Evolutionary conservation across 2,329 filamentous ascomycete species (phyloP), one percentile per base, ranked within the genome.

Genomic region (Neospermospora avenae): DNA sequence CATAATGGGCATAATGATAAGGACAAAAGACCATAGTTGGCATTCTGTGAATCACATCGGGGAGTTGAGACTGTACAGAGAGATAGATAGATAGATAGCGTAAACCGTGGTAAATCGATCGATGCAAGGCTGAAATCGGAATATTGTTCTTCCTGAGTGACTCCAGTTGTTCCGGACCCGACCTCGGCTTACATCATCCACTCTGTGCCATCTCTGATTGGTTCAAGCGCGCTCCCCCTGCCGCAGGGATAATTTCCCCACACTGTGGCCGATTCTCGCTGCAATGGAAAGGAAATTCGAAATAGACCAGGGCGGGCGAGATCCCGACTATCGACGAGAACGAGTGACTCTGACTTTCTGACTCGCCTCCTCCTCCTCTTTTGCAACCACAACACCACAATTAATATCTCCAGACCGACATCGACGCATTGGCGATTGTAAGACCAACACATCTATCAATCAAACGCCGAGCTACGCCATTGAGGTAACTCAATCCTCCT

Each of bases 251-350:
- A 11, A 7, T 37, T 53, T 60, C 58, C 58, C 58, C 58, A 57
- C 58, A 60, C 48, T 49, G 31, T 24, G 42, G 46, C 60, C 60
- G 60, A 62, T 31, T 39, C 16, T 53, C 60, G 60, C 57, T 63
- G n/a, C 28, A 11, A 37, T 7, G 22, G 25, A 37, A 37, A 49
- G 24, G 45, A 41, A 54, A 54, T 42, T 44, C 39, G 14, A 37
- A 37, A 10, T 37, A 54, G 45, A 8, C 45, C 46, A 20, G 46
- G 48, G 28, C 48, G 48, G 34, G 28, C 20, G 16, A 8, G 28
- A 24, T 51, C 48, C 45, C n/a, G n/a, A 20, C 8, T 18, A 37
- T 51, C 48, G 28, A 49, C n/a, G n/a, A n/a, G n/a, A 31, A 31
- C 11, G 28, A 31, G 28, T 31, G 28, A 31, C 2, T 31, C 28